Evolutionary conservation across 2,329 filamentous ascomycete genomes (phyloP).

Genomic region (Cladobotryum protrusum): DNA sequence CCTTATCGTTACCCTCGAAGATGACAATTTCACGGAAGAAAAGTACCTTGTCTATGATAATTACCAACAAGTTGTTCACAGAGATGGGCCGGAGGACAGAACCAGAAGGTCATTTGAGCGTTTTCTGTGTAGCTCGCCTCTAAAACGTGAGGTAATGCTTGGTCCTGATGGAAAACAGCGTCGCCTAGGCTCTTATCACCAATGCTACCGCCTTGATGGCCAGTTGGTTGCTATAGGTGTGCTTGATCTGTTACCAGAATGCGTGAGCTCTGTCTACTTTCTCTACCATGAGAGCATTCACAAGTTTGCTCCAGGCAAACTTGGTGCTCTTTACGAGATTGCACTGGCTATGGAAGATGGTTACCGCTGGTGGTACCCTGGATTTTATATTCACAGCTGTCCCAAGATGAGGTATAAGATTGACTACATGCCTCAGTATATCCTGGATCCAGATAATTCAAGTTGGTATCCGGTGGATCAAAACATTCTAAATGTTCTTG

Average conservation of each 20-base stretch:
- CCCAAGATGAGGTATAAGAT: slow-evolving; percentile 83
- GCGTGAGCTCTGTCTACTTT: slow-evolving; percentile 78
- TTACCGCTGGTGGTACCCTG: slow-evolving; percentile 72
- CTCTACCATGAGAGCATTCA: slow-evolving; percentile 72
- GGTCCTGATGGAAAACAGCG: slow-evolving; percentile 45
- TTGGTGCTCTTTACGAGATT: slow-evolving; percentile 69
- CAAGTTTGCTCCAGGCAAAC: slow-evolving; percentile 64
- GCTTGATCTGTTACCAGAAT: slow-evolving; percentile 68
- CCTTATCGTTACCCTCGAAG: slow-evolving; percentile 64
- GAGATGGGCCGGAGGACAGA: slow-evolving; percentile 56
- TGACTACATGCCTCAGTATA: slow-evolving; percentile 67
- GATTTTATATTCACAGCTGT: slow-evolving; percentile 77
- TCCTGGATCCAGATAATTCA: slow-evolving; percentile 63
- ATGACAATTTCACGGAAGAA: slow-evolving; percentile 65
- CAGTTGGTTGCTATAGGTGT: slow-evolving; percentile 70
- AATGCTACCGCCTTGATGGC: slow-evolving; percentile 75
- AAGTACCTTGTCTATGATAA: slow-evolving; percentile 68
- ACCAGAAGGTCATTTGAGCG: slow-evolving; percentile 56
- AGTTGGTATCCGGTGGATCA: slow-evolving; percentile 56
- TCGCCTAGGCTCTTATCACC: slow-evolving; percentile 67
- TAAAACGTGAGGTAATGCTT: slow-evolving; percentile 42
- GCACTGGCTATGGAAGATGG: slow-evolving; percentile 60
- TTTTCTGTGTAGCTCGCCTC: slow-evolving; percentile 68
- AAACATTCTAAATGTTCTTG: slow-evolving; percentile 41
- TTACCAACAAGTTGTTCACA: slow-evolving; percentile 69